Percentiles rank a stretch among this genome's conserved stretches.
These are phyloP conservation scores for Papiliotrema terrestris DNA, from an alignment of 1,284 basidiomycete genomes.

Conservation along the genomic window DNA sequence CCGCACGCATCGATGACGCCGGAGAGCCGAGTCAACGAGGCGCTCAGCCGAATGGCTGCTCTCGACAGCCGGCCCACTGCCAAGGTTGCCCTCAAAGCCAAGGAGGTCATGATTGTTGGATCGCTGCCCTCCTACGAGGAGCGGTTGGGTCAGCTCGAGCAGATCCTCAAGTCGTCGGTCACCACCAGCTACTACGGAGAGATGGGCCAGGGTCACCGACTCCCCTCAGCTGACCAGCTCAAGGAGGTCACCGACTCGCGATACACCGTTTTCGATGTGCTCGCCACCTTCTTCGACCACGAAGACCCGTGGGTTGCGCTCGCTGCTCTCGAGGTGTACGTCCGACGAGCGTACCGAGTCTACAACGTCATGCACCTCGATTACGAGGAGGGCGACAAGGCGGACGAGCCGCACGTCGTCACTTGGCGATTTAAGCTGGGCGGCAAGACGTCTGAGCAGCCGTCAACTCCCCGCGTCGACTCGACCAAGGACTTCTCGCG, in stretches of 20 bases:
- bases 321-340: constrained; percentile 93
- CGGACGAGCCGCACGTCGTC: constrained; percentile 71
- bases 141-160: constrained; percentile 88
- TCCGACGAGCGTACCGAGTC: constrained; percentile 85
- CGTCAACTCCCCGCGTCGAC: constrained; percentile 73
- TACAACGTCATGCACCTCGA: constrained; percentile 90
- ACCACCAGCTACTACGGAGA: constrained; percentile 86
- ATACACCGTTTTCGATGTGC: constrained; percentile 95
- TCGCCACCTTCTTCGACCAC: constrained; percentile 92
- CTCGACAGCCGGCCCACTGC: constrained; percentile 84
- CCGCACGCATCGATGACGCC: constrained; percentile 62
- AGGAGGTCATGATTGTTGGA: constrained; percentile 92
- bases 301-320: constrained; percentile 78
- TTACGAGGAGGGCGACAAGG: constrained; percentile 87
- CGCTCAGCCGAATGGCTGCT: constrained; percentile 52
- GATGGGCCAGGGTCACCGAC: constrained; percentile 60
- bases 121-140: constrained; percentile 98
- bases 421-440: constrained; percentile 94
- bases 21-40: constrained; percentile 43
- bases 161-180: constrained; percentile 83
- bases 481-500: constrained; percentile 52
- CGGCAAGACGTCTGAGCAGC: constrained; percentile 69
- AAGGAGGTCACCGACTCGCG: constrained; percentile 93
- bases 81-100: constrained; percentile 87
- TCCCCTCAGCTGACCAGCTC: constrained; percentile 81